Base-by-base conservation (phyloP, 2,329 filamentous ascomycete species). In the Esteya vermicola region DNA sequence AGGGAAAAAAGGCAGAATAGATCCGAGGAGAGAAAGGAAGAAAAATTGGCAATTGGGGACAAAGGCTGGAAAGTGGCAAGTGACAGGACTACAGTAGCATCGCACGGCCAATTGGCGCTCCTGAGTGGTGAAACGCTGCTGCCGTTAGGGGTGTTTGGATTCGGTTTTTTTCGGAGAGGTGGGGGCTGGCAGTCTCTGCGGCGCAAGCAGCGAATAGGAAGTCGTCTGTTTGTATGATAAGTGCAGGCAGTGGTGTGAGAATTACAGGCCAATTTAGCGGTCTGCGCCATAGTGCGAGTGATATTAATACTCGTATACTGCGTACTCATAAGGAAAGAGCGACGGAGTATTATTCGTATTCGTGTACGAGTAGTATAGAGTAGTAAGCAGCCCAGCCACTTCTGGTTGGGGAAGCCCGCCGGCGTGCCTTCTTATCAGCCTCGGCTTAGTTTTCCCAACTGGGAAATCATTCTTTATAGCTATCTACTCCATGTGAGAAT, bases 41-140 rank as follows among this genome's bases (percentile, higher is more conserved):
- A 20, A 33, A 21, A 28, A 6, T n/a, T 33, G 32, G 13, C 3
- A 33, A 23, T 10, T 13, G 19, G 20, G 19, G 21, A n/a, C 33
- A 35, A 35, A 35, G 18, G 33, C 33, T 22, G 20, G n/a, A 10
- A 25, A 26, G 39, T 41, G 39, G 39, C 39, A 23, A 41, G 27
- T 33, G 26, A 21, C 13, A n/a, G n/a, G 28, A 14, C 6, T 31
- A 28, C n/a, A 16, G 21, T n/a, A 30, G 14, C 32, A 26, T 12
- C 18, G 31, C n/a, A 18, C 31, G 21, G 39, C 34, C 39, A 37
- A 41, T 41, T 41, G 39, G 39, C 16, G 27, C 27, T 22, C 31
- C 18, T 26, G 38, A 39, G 10, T 36, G 34, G 27, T 39, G 37
- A 39, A 39, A 40, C 38, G 13, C 6, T 21, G 20, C 16, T 28